These are phyloP conservation scores for Platanthera zijinensis DNA, from an alignment of 106 monocot genomes.

Conservation along the genomic window DNA sequence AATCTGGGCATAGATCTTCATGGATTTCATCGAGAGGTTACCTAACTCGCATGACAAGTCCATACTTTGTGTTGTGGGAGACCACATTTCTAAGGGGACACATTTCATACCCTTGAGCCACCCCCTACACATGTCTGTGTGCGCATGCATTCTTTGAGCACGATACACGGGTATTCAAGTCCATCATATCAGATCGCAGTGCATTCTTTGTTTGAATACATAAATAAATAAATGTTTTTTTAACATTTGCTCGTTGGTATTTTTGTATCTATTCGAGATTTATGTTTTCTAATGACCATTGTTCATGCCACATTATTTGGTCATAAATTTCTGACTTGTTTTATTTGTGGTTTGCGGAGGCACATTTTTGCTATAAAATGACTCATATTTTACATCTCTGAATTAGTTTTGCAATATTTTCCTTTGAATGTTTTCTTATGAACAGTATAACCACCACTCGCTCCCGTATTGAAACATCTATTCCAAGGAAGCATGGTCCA, in stretches of 20 bases:
- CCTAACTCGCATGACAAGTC: no score
- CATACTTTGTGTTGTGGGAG: no score
- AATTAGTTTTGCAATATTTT: background rate
- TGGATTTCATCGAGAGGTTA: no score
- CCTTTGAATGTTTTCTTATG: slow-evolving; percentile 3
- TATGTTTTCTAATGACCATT: background rate
- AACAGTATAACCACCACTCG: slow-evolving; percentile 83
- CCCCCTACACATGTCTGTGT: no score
- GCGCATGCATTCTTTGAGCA: no score
- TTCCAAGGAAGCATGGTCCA: slow-evolving; percentile 92
- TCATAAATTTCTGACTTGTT: background rate
- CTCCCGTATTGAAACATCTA: slow-evolving; percentile 82
- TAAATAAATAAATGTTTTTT: background rate
- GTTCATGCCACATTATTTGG: background rate
- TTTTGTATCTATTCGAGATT: background rate
- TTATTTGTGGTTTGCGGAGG: background rate
- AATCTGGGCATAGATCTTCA: no score
- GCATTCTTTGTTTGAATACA: background rate
- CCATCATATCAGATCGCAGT: no score
- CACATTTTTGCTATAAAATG: background rate
- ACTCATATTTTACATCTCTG: background rate
- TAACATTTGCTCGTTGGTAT: background rate
- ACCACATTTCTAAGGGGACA: no score
- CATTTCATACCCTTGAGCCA: no score
- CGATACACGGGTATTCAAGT: no score